Evolutionary conservation across 805 yeast species (phyloP).

Genomic region (Zygosaccharomyces kombuchaensis): DNA sequence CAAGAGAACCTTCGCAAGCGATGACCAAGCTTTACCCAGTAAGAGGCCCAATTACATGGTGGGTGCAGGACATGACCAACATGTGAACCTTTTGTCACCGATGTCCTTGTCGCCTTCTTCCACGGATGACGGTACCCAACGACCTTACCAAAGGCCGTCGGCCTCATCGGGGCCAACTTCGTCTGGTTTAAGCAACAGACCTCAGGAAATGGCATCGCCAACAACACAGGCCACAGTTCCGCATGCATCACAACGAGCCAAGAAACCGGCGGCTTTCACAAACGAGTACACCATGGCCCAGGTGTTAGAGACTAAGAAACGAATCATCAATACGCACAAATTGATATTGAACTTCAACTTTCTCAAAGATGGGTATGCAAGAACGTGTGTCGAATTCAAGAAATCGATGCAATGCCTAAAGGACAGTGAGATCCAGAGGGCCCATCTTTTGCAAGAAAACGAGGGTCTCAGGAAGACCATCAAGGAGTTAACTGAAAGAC

Average conservation of each 20-base stretch:
- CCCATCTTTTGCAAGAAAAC: constrained; percentile 37
- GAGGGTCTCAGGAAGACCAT: constrained; percentile 24
- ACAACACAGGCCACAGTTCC: background rate
- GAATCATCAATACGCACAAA: constrained; percentile 34
- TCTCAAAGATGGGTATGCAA: constrained; percentile 33
- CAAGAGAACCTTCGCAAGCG: constrained; percentile 3
- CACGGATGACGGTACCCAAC: constrained; percentile 15
- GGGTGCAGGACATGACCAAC: constrained; percentile 16
- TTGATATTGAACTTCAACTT: constrained; percentile 31
- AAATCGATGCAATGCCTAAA: constrained; percentile 33
- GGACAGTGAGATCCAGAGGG: constrained; percentile 38
- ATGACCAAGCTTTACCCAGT: background rate
- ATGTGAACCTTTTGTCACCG: constrained; percentile 30
- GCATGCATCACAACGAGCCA: background rate
- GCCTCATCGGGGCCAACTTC: background rate
- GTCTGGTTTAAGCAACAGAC: background rate
- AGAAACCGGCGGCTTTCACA: background rate
- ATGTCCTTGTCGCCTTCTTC: constrained; percentile 36
- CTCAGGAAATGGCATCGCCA: background rate
- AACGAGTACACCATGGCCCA: constrained; percentile 32
- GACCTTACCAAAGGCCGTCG: background rate
- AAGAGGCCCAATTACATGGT: constrained; percentile 6
- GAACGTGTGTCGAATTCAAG: constrained; percentile 33
- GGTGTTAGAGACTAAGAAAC: constrained; percentile 30
- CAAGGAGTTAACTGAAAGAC: constrained; percentile 2